Base-by-base conservation (phyloP, 2,329 filamentous ascomycete species). In the Moelleriella libera region DNA sequence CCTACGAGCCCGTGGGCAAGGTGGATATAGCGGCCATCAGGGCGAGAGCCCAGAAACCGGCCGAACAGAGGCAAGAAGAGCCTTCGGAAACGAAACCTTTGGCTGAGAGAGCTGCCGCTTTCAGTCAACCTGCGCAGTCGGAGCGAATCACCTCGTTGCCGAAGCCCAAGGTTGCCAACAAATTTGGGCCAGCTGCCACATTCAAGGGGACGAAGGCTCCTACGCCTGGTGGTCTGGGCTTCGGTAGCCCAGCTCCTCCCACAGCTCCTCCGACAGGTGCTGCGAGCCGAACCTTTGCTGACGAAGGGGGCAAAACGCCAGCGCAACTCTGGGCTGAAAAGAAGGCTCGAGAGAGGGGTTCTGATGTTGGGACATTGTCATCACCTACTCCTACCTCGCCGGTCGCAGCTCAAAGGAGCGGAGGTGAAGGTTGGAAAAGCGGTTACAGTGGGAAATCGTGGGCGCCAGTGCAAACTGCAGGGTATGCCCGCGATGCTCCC, bases 251-350 rank as follows among this genome's bases (percentile, higher is more conserved):
- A 10, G 63, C 74, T 7, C 70, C 79, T 30, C 62, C 78, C 29
- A 67, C 80, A 3, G 60, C 68, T 21, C 58, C 70, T 21, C 80
- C 84, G 5, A 74, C 95, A 30, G 88, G 88, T 30, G 75, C 80
- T 53, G 88, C 89, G 39, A 94, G 88, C 67, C 82, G 88, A 58
- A 95, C 88, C 1, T 98, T 97, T 69, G 92, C 92, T 12, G 89
- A 96, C 55, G 74, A 94, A 63, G 89, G 85, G 52, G 92, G 92
- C 52, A 98, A 97, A 72, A 97, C 92, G 5, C 92, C 92, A 6
- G 89, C 92, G 31, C 92, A 98, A 64, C 69, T 95, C 37, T 98
- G 92, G 92, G 90, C 90, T 0, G 92, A 98, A 71, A 94, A 89
- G 71, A 97, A 97, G 71, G 90, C 86, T 39, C 82, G 81, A 51